These are phyloP conservation scores for Arthrobotrys megalospora DNA, from an alignment of 2,329 filamentous ascomycete genomes.

Conservation along the genomic window DNA sequence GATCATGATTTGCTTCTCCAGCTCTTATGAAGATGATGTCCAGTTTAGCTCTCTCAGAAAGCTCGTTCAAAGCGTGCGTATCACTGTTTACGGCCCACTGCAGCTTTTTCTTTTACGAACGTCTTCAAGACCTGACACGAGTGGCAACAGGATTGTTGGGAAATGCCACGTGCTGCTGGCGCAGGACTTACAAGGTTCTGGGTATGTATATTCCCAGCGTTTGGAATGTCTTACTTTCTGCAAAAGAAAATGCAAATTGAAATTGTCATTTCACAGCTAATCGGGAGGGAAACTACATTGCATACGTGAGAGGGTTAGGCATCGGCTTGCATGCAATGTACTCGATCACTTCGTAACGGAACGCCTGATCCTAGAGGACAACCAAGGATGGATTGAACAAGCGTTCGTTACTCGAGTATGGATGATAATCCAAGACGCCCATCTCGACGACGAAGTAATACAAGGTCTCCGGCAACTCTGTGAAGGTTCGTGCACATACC, in stretches of 20 bases:
- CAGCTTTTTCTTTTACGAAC: background rate
- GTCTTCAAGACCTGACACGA: constrained; percentile 33
- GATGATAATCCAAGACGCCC: constrained; percentile 73
- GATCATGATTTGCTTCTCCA: constrained; percentile 7
- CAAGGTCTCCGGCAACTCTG: constrained; percentile 68
- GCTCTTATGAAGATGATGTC: constrained; percentile 57
- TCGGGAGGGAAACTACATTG: constrained; percentile 57
- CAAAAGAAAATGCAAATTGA: constrained; percentile 11
- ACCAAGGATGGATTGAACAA: constrained; percentile 77
- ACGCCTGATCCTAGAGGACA: constrained; percentile 72
- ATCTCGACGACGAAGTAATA: constrained; percentile 66
- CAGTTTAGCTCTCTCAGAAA: constrained; percentile 39
- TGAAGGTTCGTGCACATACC: constrained; percentile 64
- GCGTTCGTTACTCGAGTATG: constrained; percentile 78
- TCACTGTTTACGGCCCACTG: constrained; percentile 17
- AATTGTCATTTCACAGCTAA: constrained; percentile 20
- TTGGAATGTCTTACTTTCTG: constrained; percentile 51
- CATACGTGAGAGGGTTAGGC: constrained; percentile 28
- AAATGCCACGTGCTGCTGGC: constrained; percentile 61
- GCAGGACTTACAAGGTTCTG: constrained; percentile 47
- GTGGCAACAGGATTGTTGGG: constrained; percentile 58
- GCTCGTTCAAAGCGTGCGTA: constrained; percentile 57
- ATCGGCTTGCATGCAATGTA: constrained; percentile 68
- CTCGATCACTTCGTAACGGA: constrained; percentile 77
- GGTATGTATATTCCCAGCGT: constrained; percentile 37